Percentiles rank a stretch among this genome's conserved stretches.
These are phyloP conservation scores for Phytomonas sp. DNA, from an alignment of 208 protist species.

Conservation along the genomic window DNA sequence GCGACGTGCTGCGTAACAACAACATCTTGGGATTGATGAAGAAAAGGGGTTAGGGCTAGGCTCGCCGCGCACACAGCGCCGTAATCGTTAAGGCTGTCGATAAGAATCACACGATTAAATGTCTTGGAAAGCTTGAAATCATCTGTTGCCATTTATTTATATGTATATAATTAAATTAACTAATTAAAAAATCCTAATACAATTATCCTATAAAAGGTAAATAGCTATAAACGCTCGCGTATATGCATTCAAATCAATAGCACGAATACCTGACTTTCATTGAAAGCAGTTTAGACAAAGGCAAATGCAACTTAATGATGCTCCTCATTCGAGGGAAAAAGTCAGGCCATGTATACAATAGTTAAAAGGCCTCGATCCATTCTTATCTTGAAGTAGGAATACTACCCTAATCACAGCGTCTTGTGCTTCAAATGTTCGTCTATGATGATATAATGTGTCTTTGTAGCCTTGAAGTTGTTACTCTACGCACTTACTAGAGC, in stretches of 20 bases:
- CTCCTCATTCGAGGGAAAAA: neutral
- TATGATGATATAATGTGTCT: neutral
- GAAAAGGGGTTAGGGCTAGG: constrained; percentile 18
- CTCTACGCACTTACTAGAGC: neutral
- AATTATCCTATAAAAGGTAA: neutral
- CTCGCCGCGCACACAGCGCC: constrained; percentile 12
- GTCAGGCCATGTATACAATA: neutral
- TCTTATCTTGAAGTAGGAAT: neutral
- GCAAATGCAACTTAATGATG: neutral
- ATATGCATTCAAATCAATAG: neutral
- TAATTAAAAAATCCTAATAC: neutral
- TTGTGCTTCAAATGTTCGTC: neutral
- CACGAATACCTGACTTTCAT: neutral
- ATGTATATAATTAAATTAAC: neutral
- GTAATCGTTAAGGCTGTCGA: constrained; percentile 12
- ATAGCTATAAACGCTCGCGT: neutral
- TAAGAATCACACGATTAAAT: constrained; percentile 11
- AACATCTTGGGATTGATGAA: constrained; percentile 12
- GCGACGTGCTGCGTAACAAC: constrained; percentile 4
- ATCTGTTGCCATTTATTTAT: constrained; percentile 8
- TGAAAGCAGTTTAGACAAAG: neutral
- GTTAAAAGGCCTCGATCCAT: neutral
- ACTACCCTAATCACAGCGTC: neutral
- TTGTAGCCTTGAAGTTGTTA: neutral
- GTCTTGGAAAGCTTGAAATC: constrained; percentile 10